Percentiles rank a stretch among this genome's conserved stretches.
These are phyloP conservation scores for Euphorbia peplus DNA, from an alignment of 345 rosid genomes.

Conservation along the genomic window DNA sequence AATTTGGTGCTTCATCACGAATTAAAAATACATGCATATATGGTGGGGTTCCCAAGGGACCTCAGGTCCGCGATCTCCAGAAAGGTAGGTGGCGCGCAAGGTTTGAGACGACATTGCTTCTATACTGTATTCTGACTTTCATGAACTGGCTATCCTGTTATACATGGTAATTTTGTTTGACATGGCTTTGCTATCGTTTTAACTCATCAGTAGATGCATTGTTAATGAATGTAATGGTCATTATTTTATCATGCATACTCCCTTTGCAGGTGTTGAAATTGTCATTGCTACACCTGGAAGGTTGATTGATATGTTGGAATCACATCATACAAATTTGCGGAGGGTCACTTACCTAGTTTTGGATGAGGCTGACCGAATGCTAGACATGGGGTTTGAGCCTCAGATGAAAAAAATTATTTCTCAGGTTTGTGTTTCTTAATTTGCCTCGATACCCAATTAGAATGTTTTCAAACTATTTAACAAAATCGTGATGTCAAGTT, in stretches of 20 bases:
- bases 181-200: constrained; percentile 15
- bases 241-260: constrained; percentile 11
- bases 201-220: background rate
- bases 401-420: constrained; percentile 86
- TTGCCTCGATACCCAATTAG: background rate
- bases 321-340: constrained; percentile 85
- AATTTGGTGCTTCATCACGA: constrained; percentile 92
- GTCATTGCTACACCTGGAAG: constrained; percentile 99
- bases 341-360: constrained; percentile 95
- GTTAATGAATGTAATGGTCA: background rate
- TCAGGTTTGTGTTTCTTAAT: constrained; percentile 45
- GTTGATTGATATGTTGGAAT: constrained; percentile 97
- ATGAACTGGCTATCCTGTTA: constrained; percentile 29
- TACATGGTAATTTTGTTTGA: constrained; percentile 29
- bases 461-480: background rate
- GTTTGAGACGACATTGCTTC: constrained; percentile 36
- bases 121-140: constrained; percentile 34
- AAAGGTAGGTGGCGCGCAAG: constrained; percentile 65
- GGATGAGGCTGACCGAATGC: constrained; percentile 99
- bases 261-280: constrained; percentile 73
- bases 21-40: constrained; percentile 92
- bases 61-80: constrained; percentile 99
- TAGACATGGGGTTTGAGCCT: constrained; percentile 99
- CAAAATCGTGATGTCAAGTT: too few species aligned
- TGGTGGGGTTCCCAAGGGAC: constrained; percentile 99